Conservation (phyloP, 2,329 filamentous ascomycete species). For the Fonsecaea monophora region DNA sequence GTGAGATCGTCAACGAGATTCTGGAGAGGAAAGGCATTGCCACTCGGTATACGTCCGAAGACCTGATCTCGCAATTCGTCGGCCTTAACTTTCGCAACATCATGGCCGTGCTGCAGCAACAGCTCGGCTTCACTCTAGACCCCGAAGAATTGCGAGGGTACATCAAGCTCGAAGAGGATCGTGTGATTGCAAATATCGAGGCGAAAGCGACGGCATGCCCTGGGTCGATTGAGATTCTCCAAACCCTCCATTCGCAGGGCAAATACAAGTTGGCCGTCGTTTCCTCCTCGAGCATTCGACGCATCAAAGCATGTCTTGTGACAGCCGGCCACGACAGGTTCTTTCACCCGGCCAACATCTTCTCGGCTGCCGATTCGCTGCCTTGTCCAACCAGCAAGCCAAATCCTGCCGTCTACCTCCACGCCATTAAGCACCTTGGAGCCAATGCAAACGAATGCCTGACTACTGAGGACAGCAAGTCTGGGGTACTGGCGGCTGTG, state of each 20-base stretch:
- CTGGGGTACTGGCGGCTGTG: slow-evolving; percentile 77
- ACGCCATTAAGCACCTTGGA: slow-evolving; percentile 75
- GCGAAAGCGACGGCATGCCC: slow-evolving; percentile 70
- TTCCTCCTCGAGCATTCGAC: slow-evolving; percentile 77
- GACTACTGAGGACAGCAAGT: slow-evolving; percentile 88
- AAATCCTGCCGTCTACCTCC: slow-evolving; percentile 85
- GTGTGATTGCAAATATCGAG: slow-evolving; percentile 80
- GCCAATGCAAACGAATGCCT: slow-evolving; percentile 75
- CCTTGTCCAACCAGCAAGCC: slow-evolving; percentile 85
- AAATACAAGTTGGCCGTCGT: slow-evolving; percentile 81
- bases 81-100: slow-evolving; percentile 95
- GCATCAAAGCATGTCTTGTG: slow-evolving; percentile 77
- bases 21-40: slow-evolving; percentile 69
- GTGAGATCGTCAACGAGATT: slow-evolving; percentile 86
- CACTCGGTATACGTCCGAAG: slow-evolving; percentile 76
- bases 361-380: slow-evolving; percentile 81
- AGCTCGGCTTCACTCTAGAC: slow-evolving; percentile 74
- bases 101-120: slow-evolving; percentile 76
- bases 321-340: slow-evolving; percentile 81
- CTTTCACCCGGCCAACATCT: slow-evolving; percentile 77
- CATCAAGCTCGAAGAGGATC: slow-evolving; percentile 78
- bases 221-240: slow-evolving; percentile 72
- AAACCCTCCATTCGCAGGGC: slow-evolving; percentile 65
- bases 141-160: slow-evolving; percentile 74
- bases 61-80: slow-evolving; percentile 84